Evolutionary conservation across 1,284 basidiomycete genomes (phyloP).

Genomic region (Coriolopsis trogii): DNA sequence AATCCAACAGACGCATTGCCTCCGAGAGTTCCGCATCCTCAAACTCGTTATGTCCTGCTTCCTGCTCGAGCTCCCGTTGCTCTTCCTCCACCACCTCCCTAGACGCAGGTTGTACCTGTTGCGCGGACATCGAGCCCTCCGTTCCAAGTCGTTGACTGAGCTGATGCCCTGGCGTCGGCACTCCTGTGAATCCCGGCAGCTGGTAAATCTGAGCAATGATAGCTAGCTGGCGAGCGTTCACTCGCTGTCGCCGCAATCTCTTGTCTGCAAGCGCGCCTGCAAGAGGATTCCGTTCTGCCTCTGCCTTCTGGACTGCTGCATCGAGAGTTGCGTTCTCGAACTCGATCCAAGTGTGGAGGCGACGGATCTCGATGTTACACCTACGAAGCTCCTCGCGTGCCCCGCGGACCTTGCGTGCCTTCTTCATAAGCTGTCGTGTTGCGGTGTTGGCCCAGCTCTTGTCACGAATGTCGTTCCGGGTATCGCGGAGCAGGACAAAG

Average conservation of each 20-base stretch:
- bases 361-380: not conserved
- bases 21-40: not conserved
- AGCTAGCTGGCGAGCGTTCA: conserved; percentile 10
- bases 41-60: no score
- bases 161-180: conserved; percentile 1
- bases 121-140: not conserved
- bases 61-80: no score
- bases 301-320: not conserved
- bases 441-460: conserved; percentile 34
- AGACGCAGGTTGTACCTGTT: no score
- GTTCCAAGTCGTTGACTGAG: not conserved
- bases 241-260: not conserved
- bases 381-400: conserved; percentile 1
- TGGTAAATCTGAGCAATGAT: conserved; percentile 10
- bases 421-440: conserved; percentile 30
- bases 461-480: conserved; percentile 30
- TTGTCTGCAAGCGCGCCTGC: conserved; percentile 3
- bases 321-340: not conserved
- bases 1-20: not conserved
- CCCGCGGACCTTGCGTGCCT: conserved; percentile 30
- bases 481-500: conserved; percentile 37
- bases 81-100: not conserved
- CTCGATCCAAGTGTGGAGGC: not conserved
- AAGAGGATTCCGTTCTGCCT: not conserved
- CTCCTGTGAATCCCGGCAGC: conserved; percentile 11